phyloP scores from a whole-genome alignment of 2,329 filamentous ascomycete species.

The Parascedosporium putredinis region DNA sequence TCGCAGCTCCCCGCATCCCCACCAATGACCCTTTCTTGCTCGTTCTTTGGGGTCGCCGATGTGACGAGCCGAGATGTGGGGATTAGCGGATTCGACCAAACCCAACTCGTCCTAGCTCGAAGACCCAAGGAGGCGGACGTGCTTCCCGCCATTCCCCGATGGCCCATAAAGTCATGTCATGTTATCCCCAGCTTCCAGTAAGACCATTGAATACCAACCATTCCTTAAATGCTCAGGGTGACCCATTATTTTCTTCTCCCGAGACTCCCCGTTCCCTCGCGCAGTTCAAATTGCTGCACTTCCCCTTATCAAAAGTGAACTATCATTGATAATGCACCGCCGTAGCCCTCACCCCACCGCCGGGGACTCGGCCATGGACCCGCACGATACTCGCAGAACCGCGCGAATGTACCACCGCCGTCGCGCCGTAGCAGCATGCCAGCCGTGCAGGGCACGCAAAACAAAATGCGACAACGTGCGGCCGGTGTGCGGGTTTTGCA shows the following conservation, averaged over 20 bases:
- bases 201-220: too few relatives aligned
- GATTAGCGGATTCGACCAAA: not conserved
- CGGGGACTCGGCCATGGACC: not conserved
- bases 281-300: not conserved
- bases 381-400: not conserved
- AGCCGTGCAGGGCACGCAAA: constrained; percentile 2
- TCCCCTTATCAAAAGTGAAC: not conserved
- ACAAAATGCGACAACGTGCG: constrained; percentile 7
- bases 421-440: not conserved
- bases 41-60: too few relatives aligned
- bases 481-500: constrained; percentile 4
- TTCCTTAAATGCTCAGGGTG: too few relatives aligned
- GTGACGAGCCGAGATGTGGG: not conserved
- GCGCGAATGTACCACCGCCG: constrained; percentile 2
- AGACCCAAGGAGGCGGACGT: not conserved
- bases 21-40: too few relatives aligned
- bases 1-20: too few relatives aligned
- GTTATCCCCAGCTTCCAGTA: too few relatives aligned
- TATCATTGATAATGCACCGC: not conserved
- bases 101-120: not conserved
- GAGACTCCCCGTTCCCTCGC: not conserved
- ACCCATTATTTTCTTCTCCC: not conserved
- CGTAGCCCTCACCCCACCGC: not conserved
- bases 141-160: not conserved
- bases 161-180: too few relatives aligned